These are phyloP conservation scores for Gossypium turneri DNA, from an alignment of 345 rosid species.

Conservation along the genomic window DNA sequence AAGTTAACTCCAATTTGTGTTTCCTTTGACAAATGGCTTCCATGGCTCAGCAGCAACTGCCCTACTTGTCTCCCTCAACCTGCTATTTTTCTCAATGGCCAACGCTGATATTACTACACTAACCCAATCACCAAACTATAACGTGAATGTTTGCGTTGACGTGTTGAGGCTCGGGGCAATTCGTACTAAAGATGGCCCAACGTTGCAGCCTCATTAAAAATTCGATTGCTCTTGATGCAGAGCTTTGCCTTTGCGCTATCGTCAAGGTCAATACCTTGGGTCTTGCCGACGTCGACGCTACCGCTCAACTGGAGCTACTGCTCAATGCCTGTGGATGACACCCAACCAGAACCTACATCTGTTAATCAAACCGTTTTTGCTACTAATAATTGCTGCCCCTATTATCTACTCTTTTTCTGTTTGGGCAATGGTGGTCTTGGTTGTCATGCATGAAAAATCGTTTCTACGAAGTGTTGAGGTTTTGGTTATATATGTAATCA, in stretches of 20 bases:
- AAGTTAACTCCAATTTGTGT: background rate
- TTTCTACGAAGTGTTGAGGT: too few relatives aligned
- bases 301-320: constrained; percentile 45
- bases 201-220: constrained; percentile 50
- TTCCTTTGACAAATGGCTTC: constrained; percentile 32
- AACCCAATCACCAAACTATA: constrained; percentile 20
- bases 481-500: too few relatives aligned
- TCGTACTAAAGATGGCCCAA: background rate
- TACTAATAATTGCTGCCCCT: too few relatives aligned
- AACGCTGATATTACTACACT: constrained; percentile 22
- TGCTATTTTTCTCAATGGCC: constrained; percentile 52
- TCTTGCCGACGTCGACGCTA: constrained; percentile 20
- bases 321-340: constrained; percentile 29
- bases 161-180: constrained; percentile 26
- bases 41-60: constrained; percentile 38
- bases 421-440: too few relatives aligned
- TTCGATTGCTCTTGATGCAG: constrained; percentile 59
- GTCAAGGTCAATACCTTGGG: constrained; percentile 51
- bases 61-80: constrained; percentile 50
- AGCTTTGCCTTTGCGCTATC: constrained; percentile 72
- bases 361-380: too few relatives aligned
- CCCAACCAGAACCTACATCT: too few relatives aligned
- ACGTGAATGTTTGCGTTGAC: constrained; percentile 53
- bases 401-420: too few relatives aligned
- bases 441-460: too few relatives aligned